phyloP scores from a whole-genome alignment of 768 basidiomycete species.

The Boletus insuetus region DNA sequence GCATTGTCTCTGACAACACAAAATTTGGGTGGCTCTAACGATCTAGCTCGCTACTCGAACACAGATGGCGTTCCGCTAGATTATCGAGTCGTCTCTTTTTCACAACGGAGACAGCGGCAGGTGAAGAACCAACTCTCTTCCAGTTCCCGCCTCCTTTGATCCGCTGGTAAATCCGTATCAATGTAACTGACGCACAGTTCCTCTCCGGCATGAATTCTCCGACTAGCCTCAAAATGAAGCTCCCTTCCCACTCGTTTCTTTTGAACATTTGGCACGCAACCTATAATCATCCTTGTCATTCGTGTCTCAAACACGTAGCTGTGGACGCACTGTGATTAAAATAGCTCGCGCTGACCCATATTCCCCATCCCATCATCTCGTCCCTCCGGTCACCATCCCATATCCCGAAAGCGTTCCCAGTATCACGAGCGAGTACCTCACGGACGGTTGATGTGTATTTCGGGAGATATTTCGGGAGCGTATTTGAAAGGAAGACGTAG shows the following conservation, averaged over 20 bases:
- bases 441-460: conserved; percentile 46
- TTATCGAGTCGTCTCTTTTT: conserved; percentile 12
- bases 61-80: background rate
- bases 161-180: conserved; percentile 31
- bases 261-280: conserved; percentile 50
- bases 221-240: conserved; percentile 46
- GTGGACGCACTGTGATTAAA: conserved; percentile 61
- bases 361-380: conserved; percentile 66
- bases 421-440: conserved; percentile 55
- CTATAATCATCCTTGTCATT: conserved; percentile 29
- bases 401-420: conserved; percentile 67
- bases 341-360: conserved; percentile 59
- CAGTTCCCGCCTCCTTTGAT: conserved; percentile 40
- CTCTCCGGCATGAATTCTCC: conserved; percentile 45
- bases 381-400: conserved; percentile 51
- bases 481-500: conserved; percentile 49
- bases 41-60: no score
- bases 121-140: conserved; percentile 55
- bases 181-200: conserved; percentile 62
- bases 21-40: no score
- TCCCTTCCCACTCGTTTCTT: conserved; percentile 45
- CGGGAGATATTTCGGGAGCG: conserved; percentile 29
- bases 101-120: conserved; percentile 49
- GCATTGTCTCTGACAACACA: background rate
- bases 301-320: background rate